Percentiles rank a stretch among this genome's conserved stretches.
Conservation (phyloP, 306 rosid genomes). For the Adenanthera pavonina region DNA sequence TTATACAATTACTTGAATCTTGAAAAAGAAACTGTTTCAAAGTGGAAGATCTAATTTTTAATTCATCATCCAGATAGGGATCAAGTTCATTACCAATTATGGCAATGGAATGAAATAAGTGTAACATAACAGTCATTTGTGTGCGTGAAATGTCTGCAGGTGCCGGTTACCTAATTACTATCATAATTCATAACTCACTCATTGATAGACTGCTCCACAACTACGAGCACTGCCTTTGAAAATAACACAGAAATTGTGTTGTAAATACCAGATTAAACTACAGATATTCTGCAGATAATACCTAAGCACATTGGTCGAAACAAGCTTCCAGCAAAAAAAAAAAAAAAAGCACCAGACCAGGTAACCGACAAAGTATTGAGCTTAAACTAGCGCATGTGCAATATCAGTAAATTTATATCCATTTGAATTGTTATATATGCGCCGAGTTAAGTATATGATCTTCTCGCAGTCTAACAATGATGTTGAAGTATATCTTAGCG, state of each 20-base stretch:
- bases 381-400: not conserved
- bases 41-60: conserved; percentile 1
- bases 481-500: not conserved
- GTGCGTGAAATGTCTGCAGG: not conserved
- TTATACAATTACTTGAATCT: conserved; percentile 17
- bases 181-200: conserved; percentile 18
- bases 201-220: not conserved
- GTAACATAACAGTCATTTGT: not conserved
- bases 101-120: not conserved
- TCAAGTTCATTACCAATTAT: not conserved
- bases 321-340: not conserved
- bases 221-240: not conserved
- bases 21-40: not conserved
- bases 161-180: not conserved
- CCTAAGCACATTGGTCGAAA: not conserved
- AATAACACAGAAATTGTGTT: conserved; percentile 16
- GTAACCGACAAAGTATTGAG: not conserved
- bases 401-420: not conserved
- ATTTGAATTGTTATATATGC: not conserved
- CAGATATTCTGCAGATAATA: not conserved
- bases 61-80: not conserved
- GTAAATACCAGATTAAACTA: conserved; percentile 8
- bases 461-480: not conserved
- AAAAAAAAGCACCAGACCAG: not conserved
- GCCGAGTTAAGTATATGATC: not conserved